Base-by-base conservation (phyloP, 2,329 filamentous ascomycete genomes). In the Massarina eburnea region DNA sequence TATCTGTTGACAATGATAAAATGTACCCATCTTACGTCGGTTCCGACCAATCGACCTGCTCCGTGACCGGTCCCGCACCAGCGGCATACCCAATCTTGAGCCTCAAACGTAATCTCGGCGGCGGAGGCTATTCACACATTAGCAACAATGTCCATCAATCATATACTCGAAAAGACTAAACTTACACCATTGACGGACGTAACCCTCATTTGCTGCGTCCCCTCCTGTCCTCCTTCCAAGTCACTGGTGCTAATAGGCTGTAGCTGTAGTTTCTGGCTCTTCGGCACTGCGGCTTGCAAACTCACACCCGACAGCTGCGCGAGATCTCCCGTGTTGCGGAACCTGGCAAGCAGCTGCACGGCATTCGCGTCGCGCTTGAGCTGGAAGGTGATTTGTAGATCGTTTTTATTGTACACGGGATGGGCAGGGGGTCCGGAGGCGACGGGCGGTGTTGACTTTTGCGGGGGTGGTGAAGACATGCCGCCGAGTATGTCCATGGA, bases 1-100 rank as follows among this genome's bases (percentile, higher is more conserved):
- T 26, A 7, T 26, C 7, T 12, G 12, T 7, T 12, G 12, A 7
- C 24, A 26, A 7, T 26, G n/a, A n/a, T n/a, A n/a, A n/a, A 26
- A 7, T 12, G 24, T 26, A 7, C 12, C 24, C 24, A 30, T 21
- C 17, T 20, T 59, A 69, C 42, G 63, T 57, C 19, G 90, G 85
- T 73, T 99, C 94, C 22, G 88, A 86, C 94, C 94, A 99, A 75
- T 96, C 95, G 47, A 97, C 91, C 73, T 97, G 91, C 64, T 99
- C 94, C 67, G 87, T 86, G 15, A 95, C 79, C 51, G 86, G 80
- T 41, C 84, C 84, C 19, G 78, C 82, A 46, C 82, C 80, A 69
- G 88, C 87, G 26, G 81, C 76, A 68, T 91, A 97, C 46, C 82
- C 84, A 62, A 99, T 82, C 73, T 91, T 91, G 63, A 99, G 76